Percentiles rank a stretch among this genome's conserved stretches.
phyloP scores from a whole-genome alignment of 192 early-diverging fungal species.

The Rhizophagus prolifer region DNA sequence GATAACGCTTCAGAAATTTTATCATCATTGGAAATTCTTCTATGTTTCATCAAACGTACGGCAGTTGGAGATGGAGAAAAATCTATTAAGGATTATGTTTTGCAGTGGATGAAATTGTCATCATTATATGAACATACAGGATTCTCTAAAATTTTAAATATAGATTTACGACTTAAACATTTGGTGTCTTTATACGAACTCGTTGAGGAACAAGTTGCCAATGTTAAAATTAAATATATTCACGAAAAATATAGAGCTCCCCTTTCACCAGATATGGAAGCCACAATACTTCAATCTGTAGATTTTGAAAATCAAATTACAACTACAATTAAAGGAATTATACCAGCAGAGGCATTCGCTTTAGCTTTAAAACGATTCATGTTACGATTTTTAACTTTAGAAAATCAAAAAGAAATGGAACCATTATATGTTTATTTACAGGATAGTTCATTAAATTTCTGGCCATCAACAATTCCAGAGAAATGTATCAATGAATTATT shows the following conservation, averaged over 20 bases:
- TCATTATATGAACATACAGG: not conserved
- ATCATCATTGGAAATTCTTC: slow-evolving; percentile 29
- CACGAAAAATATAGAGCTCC: not conserved
- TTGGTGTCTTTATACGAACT: slow-evolving; percentile 11
- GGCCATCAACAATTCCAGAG: slow-evolving; percentile 1
- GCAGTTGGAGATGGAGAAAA: slow-evolving; percentile 9
- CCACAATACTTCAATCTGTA: too few relatives aligned
- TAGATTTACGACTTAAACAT: slow-evolving; percentile 14
- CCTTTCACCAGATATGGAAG: too few relatives aligned
- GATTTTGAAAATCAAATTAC: too few relatives aligned
- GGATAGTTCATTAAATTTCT: slow-evolving; percentile 1
- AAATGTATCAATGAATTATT: slow-evolving; percentile 6
- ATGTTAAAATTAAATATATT: not conserved
- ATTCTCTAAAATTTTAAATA: slow-evolving; percentile 1
- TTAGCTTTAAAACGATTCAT: slow-evolving; percentile 29
- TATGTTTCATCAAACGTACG: slow-evolving; percentile 32
- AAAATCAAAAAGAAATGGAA: not conserved
- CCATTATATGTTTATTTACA: not conserved
- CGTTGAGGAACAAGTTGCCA: slow-evolving; percentile 2
- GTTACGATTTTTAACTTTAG: slow-evolving; percentile 11
- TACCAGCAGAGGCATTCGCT: slow-evolving; percentile 25
- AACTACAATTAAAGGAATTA: not conserved
- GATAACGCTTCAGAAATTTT: slow-evolving; percentile 23
- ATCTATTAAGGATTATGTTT: slow-evolving; percentile 21
- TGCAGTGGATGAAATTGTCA: slow-evolving; percentile 25